Percentiles rank a stretch among this genome's conserved stretches.
phyloP scores from a whole-genome alignment of 257 asterid species.

The Solanum verrucosum region DNA sequence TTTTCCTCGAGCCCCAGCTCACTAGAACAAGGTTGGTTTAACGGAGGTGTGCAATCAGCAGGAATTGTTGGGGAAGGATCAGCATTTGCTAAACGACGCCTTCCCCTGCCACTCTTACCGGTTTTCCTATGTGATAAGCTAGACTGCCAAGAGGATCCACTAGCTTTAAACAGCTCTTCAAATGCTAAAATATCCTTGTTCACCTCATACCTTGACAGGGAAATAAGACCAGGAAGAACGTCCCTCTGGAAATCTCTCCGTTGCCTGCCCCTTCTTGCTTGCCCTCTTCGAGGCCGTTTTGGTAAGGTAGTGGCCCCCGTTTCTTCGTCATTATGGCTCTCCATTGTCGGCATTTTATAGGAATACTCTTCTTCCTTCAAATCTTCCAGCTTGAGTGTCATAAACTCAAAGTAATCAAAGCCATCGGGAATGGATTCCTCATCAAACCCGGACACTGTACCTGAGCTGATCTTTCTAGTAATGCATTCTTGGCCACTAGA shows the following conservation, averaged over 20 bases:
- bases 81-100: constrained; percentile 21
- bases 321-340: constrained; percentile 19
- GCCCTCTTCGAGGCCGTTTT: constrained; percentile 40
- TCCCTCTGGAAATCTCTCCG: constrained; percentile 58
- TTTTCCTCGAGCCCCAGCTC: constrained; percentile 20
- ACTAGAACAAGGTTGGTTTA: constrained; percentile 17
- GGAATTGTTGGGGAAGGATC: constrained; percentile 3
- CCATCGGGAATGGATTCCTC: constrained; percentile 33
- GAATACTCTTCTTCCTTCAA: constrained; percentile 22
- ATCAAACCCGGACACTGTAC: neutral
- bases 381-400: constrained; percentile 55
- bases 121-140: constrained; percentile 15
- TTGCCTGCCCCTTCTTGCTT: constrained; percentile 39
- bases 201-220: constrained; percentile 55
- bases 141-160: constrained; percentile 21
- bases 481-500: neutral
- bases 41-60: constrained; percentile 1
- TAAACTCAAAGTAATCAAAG: constrained; percentile 55
- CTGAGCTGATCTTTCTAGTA: neutral
- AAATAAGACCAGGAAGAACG: constrained; percentile 52
- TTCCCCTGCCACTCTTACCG: constrained; percentile 24
- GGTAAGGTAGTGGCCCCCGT: neutral
- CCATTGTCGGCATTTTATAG: constrained; percentile 2
- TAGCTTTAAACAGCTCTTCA: constrained; percentile 38
- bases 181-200: constrained; percentile 62